Conservation (phyloP, 371 early-diverging fungal genomes). For the Mucor sp. region DNA sequence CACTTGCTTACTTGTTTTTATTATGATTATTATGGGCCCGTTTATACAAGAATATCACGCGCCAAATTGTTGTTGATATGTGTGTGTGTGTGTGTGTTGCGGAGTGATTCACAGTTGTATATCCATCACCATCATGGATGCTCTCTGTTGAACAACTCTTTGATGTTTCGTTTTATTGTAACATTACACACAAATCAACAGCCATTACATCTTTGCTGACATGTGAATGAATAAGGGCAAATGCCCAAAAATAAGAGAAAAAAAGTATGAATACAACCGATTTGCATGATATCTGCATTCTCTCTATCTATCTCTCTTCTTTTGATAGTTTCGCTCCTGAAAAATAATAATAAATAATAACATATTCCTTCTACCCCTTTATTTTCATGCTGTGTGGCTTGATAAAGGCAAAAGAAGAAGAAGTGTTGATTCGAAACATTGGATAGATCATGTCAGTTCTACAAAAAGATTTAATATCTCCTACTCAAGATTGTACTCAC, state of each 20-base stretch:
- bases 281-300: conserved; percentile 4
- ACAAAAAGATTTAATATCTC: no score
- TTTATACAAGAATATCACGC: conserved; percentile 17
- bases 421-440: neutral
- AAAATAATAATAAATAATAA: neutral
- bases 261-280: neutral
- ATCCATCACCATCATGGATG: neutral
- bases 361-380: neutral
- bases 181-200: conserved; percentile 1
- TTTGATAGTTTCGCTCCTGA: neutral
- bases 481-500: neutral
- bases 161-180: conserved; percentile 1
- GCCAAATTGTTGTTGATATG: conserved; percentile 4
- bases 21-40: conserved; percentile 2
- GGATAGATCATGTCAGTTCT: neutral
- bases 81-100: neutral
- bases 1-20: neutral
- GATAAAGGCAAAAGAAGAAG: neutral
- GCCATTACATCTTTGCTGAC: neutral
- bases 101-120: neutral
- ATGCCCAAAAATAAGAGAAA: neutral
- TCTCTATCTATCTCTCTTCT: neutral
- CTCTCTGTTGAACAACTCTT: neutral
- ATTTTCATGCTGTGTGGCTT: neutral
- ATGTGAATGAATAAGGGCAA: neutral